These are phyloP conservation scores for Quercus engelmannii DNA, from an alignment of 306 rosid genomes.

Conservation along the genomic window DNA sequence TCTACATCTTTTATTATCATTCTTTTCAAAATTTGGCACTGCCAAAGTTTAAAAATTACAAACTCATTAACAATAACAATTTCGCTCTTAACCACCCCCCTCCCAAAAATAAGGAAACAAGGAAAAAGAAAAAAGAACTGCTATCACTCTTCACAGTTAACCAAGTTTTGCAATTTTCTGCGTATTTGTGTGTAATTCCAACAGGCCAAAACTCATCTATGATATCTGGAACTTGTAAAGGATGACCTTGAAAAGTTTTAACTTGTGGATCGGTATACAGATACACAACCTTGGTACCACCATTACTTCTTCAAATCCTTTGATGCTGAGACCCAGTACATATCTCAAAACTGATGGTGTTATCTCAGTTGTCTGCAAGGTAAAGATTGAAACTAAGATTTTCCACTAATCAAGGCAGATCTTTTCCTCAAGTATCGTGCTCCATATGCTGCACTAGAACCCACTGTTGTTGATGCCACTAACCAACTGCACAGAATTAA, in stretches of 20 bases:
- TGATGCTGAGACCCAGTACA: background rate
- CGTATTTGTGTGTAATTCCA: no score
- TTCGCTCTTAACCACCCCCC: background rate
- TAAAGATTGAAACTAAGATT: conserved; percentile 1
- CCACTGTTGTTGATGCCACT: conserved; percentile 82
- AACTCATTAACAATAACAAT: background rate
- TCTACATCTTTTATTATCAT: background rate
- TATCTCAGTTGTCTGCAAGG: background rate
- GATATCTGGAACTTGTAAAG: background rate
- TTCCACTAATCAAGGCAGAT: conserved; percentile 20
- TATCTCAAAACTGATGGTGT: background rate
- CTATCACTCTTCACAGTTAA: no score
- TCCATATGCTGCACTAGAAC: conserved; percentile 66
- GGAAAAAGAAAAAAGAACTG: background rate
- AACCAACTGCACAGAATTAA: conserved; percentile 62
- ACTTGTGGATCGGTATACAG: background rate
- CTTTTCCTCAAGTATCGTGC: conserved; percentile 42
- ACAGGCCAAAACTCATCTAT: no score
- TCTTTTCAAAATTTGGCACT: background rate
- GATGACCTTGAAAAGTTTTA: background rate
- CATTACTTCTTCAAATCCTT: background rate
- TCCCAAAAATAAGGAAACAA: background rate
- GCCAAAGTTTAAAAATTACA: background rate
- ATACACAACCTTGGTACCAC: no score
- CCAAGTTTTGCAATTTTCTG: no score